Base-by-base conservation (phyloP, 2,329 filamentous ascomycete species). In the Knufia petricola region DNA sequence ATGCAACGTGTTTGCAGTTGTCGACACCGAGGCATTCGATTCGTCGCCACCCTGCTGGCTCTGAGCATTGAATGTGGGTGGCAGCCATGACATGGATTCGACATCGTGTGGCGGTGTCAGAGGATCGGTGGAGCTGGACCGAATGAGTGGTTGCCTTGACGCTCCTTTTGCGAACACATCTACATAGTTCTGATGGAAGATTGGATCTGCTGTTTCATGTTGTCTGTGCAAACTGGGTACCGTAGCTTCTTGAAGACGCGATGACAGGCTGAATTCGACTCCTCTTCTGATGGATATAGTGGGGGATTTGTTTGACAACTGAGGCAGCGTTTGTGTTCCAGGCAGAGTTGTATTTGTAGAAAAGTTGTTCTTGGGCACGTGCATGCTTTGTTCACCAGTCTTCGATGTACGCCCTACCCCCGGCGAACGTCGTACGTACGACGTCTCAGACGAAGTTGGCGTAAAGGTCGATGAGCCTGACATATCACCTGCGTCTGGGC, bases 51-150 rank as follows among this genome's bases (percentile, higher is more conserved):
- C 19, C 3, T 23, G 13, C 6, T 32, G 24, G 7, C 12, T 36
- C 32, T 4, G 6, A 6, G n/a, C 34, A 12, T n/a, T 39, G 21
- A 20, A 21, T 4, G 32, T 39, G 21, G 10, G 12, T n/a, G 17
- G 44, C 13, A 30, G 12, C 43, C 43, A 46, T 2, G 19, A 37
- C 4, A 26, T 19, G 4, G 23, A 17, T 26, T 47, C 44, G 34
- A 47, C 8, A 4, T 47, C 44, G 15, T 47, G 19, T 17, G 44
- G 44, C 15, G 44, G 44, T 26, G 44, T 47, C n/a, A 39, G 21
- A 9, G 44, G 44, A 23, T 21, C 23, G 4, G 19, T 12, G 12
- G 34, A 47, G 21, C 20, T 47, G 19, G 44, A 47, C 10, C 28
- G 41, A 7, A 44, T 10, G 7, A 32, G 3, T n/a, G 4, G 24